These are phyloP conservation scores for Spathaspora arborariae DNA, from an alignment of 805 yeast species.

Conservation along the genomic window DNA sequence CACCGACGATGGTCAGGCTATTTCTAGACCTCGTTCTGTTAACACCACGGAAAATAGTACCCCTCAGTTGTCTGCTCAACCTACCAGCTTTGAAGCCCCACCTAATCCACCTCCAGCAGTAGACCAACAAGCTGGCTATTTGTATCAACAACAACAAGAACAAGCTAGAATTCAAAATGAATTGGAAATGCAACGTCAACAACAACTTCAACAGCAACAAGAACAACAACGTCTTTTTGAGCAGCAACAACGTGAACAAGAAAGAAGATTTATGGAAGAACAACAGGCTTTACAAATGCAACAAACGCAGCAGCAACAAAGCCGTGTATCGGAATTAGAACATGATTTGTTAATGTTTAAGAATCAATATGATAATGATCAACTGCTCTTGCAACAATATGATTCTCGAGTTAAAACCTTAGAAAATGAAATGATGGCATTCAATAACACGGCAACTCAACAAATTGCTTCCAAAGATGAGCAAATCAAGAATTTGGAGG, in stretches of 20 bases:
- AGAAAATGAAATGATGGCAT: constrained; percentile 64
- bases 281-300: constrained; percentile 67
- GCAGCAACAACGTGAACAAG: constrained; percentile 69
- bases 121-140: constrained; percentile 51
- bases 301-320: constrained; percentile 69
- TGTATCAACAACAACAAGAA: constrained; percentile 51
- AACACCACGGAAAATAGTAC: constrained; percentile 18
- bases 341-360: constrained; percentile 71
- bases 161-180: constrained; percentile 60
- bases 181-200: constrained; percentile 59
- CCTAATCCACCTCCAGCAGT: constrained; percentile 38
- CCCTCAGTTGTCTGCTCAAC: constrained; percentile 44
- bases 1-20: constrained; percentile 39
- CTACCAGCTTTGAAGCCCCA: constrained; percentile 22
- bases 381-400: constrained; percentile 77
- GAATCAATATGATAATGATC: constrained; percentile 84
- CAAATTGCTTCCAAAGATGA: constrained; percentile 78
- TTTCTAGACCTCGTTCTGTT: constrained; percentile 29
- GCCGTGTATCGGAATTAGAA: constrained; percentile 75
- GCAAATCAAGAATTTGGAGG: constrained; percentile 60
- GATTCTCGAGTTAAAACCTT: constrained; percentile 79
- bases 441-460: constrained; percentile 62
- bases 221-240: constrained; percentile 73
- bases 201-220: constrained; percentile 63
- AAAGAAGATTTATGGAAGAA: constrained; percentile 63